Conservation (phyloP, 176 grass and related monocot species). For the Hsuehochloa calcarea region DNA sequence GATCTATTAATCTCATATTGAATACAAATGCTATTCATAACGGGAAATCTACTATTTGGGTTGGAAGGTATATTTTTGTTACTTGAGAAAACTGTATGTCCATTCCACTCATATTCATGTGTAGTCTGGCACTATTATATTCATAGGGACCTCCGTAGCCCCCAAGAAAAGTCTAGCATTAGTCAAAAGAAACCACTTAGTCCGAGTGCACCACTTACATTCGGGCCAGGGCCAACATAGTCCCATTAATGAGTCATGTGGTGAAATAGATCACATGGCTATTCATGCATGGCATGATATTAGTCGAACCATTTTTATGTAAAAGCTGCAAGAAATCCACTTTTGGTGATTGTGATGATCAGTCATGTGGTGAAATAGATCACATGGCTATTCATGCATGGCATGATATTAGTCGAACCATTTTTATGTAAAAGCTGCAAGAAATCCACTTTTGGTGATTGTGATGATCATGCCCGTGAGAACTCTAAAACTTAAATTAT, state of each 20-base stretch:
- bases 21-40: too few species aligned
- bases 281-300: not conserved
- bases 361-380: not conserved
- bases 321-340: not conserved
- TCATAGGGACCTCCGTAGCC: not conserved
- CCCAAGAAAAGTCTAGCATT: not conserved
- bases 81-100: not conserved
- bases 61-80: conserved; percentile 55
- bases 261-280: not conserved
- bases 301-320: not conserved
- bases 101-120: conserved; percentile 10
- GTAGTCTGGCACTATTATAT: conserved; percentile 1
- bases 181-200: not conserved
- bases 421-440: conserved; percentile 1
- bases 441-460: not conserved
- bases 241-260: not conserved
- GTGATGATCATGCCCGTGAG: not conserved
- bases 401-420: not conserved
- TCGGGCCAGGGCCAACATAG: not conserved
- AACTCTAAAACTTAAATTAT: too few species aligned
- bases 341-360: conserved; percentile 16
- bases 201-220: not conserved
- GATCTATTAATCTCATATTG: too few species aligned
- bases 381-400: not conserved
- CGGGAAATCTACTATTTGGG: conserved; percentile 86